Base-by-base conservation (phyloP, 345 rosid genomes). In the Rubroshorea leprosula region DNA sequence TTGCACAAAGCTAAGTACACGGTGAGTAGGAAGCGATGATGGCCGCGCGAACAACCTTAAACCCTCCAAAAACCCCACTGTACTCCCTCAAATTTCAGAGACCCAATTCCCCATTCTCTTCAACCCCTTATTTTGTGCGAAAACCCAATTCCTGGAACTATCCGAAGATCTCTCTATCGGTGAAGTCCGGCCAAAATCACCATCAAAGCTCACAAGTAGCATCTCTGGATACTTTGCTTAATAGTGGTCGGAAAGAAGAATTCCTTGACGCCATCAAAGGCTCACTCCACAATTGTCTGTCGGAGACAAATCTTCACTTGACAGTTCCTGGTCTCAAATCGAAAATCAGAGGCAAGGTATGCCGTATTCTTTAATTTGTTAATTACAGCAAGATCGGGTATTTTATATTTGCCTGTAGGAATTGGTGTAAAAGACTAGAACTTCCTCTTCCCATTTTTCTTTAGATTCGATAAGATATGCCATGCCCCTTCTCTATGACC, bases 321-420 rank as follows among this genome's bases (percentile, higher is more conserved):
- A 84, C 86, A 13, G 97, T 92, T 63, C 93, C 97, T 39, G 87
- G 83, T 66, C 78, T 92, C 55, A 77, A 72, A 58, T 83, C 93
- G 72, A 84, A 86, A 75, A 73, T 66, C 70, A 76, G 89, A 72
- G 98, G 98, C 69, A 92, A 92, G 93, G 98, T 92, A 76, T 18
- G 31, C n/a, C n/a, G n/a, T n/a, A n/a, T n/a, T n/a, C n/a, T n/a
- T n/a, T n/a, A n/a, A n/a, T n/a, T n/a, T n/a, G n/a, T n/a, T n/a
- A n/a, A n/a, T n/a, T n/a, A n/a, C n/a, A n/a, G n/a, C n/a, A n/a
- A n/a, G n/a, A n/a, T n/a, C n/a, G n/a, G n/a, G n/a, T n/a, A n/a
- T n/a, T n/a, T n/a, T n/a, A n/a, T n/a, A n/a, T n/a, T n/a, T n/a
- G n/a, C n/a, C n/a, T n/a, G n/a, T n/a, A n/a, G n/a, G n/a, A n/a